Base-by-base conservation (phyloP, 2,329 filamentous ascomycete genomes). In the Nannizziopsis arthrosporioides region DNA sequence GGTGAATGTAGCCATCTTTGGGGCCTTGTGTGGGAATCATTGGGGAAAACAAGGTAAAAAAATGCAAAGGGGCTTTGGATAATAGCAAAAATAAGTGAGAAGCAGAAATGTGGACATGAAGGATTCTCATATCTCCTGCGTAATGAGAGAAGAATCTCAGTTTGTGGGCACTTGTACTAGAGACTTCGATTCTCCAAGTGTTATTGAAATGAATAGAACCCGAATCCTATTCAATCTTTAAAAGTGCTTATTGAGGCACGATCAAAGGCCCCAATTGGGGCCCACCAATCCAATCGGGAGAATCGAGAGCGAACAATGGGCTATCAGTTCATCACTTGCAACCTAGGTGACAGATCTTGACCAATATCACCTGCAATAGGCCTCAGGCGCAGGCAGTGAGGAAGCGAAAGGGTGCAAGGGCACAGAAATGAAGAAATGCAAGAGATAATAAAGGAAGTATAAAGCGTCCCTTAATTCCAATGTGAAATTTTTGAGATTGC, bases 401-500 rank as follows among this genome's bases (percentile, higher is more conserved):
- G n/a, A n/a, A n/a, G n/a, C n/a, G n/a, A n/a, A n/a, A n/a, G n/a
- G n/a, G n/a, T n/a, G n/a, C n/a, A n/a, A n/a, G n/a, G n/a, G n/a
- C n/a, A n/a, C n/a, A n/a, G n/a, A 27, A 27, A 7, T 27, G 22
- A 27, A 7, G 7, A 37, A 37, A 37, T 37, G 17, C 35, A 14
- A 37, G 3, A 27, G 22, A 7, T 27, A 37, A 37, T 8, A 37
- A 15, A 37, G 34, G 34, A n/a, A 36, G 34, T 5, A 15, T 15
- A 36, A 36, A 12, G 9, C 11, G 11, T 12, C 34, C 4, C 3
- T 36, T 36, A 15, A 36, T 10, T 12, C 11, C 34, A 36, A 38
- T 31, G 34, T 31, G 43, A 32, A 27, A 45, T 17, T 22, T 31
- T 19, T 39, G 38, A 18, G 38, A 45, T 22, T 45, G 43, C 43